These are phyloP conservation scores for Chaetomidium leptoderma DNA, from an alignment of 495 filamentous ascomycete species.

Conservation along the genomic window DNA sequence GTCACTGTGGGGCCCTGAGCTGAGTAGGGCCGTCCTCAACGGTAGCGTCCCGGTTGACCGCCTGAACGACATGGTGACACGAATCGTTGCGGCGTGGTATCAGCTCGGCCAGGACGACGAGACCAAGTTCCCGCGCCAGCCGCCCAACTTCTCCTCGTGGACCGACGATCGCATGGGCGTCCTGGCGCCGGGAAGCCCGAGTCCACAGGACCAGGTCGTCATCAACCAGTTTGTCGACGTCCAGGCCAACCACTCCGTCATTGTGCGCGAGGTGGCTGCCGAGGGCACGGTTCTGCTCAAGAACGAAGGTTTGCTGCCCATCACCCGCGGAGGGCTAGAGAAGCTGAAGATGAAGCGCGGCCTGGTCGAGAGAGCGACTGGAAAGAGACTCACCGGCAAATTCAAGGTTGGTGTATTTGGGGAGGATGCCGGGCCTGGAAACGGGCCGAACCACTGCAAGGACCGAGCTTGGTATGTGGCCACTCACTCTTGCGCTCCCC, in stretches of 20 bases:
- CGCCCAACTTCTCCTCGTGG: conserved; percentile 92
- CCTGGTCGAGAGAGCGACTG: conserved; percentile 19
- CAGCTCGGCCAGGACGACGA: conserved; percentile 78
- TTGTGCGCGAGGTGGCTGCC: conserved; percentile 69
- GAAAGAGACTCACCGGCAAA: conserved; percentile 33
- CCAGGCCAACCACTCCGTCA: conserved; percentile 61
- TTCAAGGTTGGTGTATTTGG: conserved; percentile 74
- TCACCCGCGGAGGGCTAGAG: conserved; percentile 51
- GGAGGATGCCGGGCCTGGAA: conserved; percentile 69
- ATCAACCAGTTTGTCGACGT: conserved; percentile 79
- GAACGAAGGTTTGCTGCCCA: conserved; percentile 63
- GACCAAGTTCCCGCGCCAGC: conserved; percentile 59
- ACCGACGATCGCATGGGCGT: conserved; percentile 65
- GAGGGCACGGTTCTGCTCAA: conserved; percentile 87
- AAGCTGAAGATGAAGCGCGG: conserved; percentile 28
- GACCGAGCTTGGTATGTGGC: conserved; percentile 51
- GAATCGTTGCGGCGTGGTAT: conserved; percentile 90
- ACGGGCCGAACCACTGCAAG: conserved; percentile 69
- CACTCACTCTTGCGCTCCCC: neutral
- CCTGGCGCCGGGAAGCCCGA: conserved; percentile 58
- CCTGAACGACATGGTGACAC: conserved; percentile 88
- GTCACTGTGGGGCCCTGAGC: conserved; percentile 72
- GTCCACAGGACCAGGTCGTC: conserved; percentile 48
- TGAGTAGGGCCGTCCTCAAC: conserved; percentile 77
- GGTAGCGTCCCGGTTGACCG: conserved; percentile 75